These are phyloP conservation scores for Tephrocybe sp. DNA, from an alignment of 768 basidiomycete genomes.

Conservation along the genomic window DNA sequence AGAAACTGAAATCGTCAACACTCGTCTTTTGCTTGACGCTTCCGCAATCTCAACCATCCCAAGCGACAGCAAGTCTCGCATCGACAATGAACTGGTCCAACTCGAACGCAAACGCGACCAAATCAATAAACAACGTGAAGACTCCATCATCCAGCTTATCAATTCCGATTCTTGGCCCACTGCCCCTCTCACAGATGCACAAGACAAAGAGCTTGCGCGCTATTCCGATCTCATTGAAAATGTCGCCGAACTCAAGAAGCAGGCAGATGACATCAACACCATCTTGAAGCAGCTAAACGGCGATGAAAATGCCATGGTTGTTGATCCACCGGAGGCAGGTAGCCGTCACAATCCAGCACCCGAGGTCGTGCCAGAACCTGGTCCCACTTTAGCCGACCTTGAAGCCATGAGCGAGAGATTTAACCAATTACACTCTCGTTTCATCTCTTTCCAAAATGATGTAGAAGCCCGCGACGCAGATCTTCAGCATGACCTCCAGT, in stretches of 20 bases:
- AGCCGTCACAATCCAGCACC: conserved; percentile 24
- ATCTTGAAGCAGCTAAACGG: conserved; percentile 13
- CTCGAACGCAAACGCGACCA: conserved; percentile 22
- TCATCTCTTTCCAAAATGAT: conserved; percentile 21
- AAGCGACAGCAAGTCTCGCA: conserved; percentile 13
- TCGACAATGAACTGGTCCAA: conserved; percentile 13
- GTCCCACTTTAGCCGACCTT: conserved; percentile 11
- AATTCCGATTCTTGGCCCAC: conserved; percentile 29
- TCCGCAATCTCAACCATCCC: conserved; percentile 11
- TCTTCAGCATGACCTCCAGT: conserved; percentile 17
- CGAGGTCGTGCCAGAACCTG: neutral
- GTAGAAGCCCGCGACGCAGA: conserved; percentile 18
- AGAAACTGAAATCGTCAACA: conserved; percentile 16
- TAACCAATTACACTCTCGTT: conserved; percentile 14
- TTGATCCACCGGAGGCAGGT: conserved; percentile 18
- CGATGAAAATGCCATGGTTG: conserved; percentile 5
- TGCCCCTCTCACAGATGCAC: conserved; percentile 15
- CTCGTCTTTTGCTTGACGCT: conserved; percentile 15
- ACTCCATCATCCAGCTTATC: conserved; percentile 15
- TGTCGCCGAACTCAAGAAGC: conserved; percentile 19
- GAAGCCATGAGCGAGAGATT: conserved; percentile 18
- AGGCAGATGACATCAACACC: conserved; percentile 20
- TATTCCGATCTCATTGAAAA: conserved; percentile 20
- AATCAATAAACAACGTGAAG: conserved; percentile 15
- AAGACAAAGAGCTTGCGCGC: conserved; percentile 18